A percentile compares a stretch with the other conserved stretches of the same genome.
phyloP scores from a whole-genome alignment of 164 flowering plant species.

The Taxillus chinensis region DNA sequence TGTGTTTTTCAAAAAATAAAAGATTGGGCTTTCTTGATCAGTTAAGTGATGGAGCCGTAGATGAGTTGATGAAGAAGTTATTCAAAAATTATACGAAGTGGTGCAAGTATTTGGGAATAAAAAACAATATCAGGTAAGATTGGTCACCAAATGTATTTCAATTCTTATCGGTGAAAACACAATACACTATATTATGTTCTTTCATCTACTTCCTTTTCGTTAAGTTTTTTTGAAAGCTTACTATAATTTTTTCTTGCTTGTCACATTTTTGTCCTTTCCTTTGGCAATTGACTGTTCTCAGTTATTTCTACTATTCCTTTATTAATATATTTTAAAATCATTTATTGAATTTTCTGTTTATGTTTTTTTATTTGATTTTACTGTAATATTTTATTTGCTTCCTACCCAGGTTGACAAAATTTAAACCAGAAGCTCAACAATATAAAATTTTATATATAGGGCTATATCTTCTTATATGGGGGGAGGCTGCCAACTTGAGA shows the following conservation, averaged over 20 bases:
- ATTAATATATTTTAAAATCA: neutral
- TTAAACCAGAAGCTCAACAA: conserved; percentile 70
- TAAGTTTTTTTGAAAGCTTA: neutral
- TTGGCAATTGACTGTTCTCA: neutral
- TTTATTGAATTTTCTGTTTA: neutral
- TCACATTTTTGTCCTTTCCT: neutral
- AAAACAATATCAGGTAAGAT: conserved; percentile 64
- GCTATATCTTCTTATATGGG: conserved; percentile 96
- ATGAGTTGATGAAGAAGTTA: conserved; percentile 69
- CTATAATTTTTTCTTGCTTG: neutral
- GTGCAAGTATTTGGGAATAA: conserved; percentile 82
- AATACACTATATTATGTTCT: neutral
- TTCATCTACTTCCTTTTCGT: neutral
- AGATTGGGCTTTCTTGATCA: conserved; percentile 14
- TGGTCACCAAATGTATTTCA: neutral
- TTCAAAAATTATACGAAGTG: conserved; percentile 81
- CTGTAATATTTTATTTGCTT: neutral
- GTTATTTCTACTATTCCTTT: neutral
- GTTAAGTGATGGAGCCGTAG: conserved; percentile 62
- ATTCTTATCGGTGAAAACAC: neutral
- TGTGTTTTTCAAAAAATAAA: conserved; percentile 6
- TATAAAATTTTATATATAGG: conserved; percentile 67
- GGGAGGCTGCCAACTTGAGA: conserved; percentile 93
- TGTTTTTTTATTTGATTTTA: neutral
- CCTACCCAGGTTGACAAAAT: conserved; percentile 55